These are phyloP conservation scores for Pontederia crassipes DNA, from an alignment of 176 grass and related monocot species.

Conservation along the genomic window DNA sequence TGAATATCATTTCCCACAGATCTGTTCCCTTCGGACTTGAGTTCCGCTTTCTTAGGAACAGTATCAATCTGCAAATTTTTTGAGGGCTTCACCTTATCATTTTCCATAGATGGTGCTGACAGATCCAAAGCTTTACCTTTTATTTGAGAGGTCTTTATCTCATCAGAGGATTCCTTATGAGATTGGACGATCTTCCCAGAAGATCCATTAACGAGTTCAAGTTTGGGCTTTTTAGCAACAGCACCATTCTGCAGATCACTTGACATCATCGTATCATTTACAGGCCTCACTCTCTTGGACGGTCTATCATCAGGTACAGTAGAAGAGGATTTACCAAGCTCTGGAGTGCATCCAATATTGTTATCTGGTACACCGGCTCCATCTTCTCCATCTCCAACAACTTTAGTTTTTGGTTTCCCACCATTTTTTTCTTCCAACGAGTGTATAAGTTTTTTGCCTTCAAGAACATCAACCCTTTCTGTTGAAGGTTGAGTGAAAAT, in stretches of 20 bases:
- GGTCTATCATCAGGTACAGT: slow-evolving; percentile 19
- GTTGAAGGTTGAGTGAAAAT: background rate
- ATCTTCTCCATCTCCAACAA: background rate
- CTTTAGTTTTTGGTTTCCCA: background rate
- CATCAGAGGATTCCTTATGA: background rate
- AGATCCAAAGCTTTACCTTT: no score
- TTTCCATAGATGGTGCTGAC: no score
- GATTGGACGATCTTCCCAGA: background rate
- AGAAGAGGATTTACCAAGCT: slow-evolving; percentile 1
- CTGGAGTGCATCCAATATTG: background rate
- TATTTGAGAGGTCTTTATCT: no score
- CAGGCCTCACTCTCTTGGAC: slow-evolving; percentile 34
- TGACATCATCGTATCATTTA: slow-evolving; percentile 6
- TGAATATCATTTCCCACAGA: background rate
- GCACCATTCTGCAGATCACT: background rate
- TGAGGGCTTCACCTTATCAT: no score
- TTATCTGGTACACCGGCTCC: background rate
- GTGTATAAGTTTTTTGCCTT: background rate
- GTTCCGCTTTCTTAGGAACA: no score
- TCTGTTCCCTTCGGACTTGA: background rate
- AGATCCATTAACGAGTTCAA: background rate
- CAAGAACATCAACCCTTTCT: background rate
- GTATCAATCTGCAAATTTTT: no score
- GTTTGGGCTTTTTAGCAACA: background rate
- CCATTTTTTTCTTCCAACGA: background rate